These are phyloP conservation scores for Pyrus hybrid DNA, from an alignment of 331 rosid genomes.

Conservation along the genomic window DNA sequence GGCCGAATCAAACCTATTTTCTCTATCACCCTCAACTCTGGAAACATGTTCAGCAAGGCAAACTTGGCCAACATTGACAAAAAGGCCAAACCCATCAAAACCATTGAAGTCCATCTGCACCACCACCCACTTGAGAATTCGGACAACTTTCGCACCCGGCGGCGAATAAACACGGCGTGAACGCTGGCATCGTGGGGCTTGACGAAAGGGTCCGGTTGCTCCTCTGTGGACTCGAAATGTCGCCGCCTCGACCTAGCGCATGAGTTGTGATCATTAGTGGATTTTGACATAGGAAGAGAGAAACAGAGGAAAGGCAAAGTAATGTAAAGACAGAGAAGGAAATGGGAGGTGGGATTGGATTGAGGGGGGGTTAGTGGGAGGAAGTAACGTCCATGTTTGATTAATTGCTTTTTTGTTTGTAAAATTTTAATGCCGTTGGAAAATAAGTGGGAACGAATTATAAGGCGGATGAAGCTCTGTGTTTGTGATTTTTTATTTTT, in stretches of 20 bases:
- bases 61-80: conserved; percentile 24
- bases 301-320: not conserved
- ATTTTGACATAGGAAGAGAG: not conserved
- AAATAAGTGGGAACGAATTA: conserved; percentile 18
- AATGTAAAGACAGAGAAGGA: not conserved
- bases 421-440: conserved; percentile 9
- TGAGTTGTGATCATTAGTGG: not conserved
- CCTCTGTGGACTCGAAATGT: conserved; percentile 23
- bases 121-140: conserved; percentile 8
- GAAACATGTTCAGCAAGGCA: conserved; percentile 29
- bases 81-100: conserved; percentile 32
- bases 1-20: not conserved
- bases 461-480: conserved; percentile 31
- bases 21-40: conserved; percentile 4
- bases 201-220: conserved; percentile 3
- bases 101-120: conserved; percentile 14
- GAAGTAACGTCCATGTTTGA: not conserved
- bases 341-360: not conserved
- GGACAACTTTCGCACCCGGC: conserved; percentile 20
- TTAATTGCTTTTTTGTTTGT: conserved; percentile 12
- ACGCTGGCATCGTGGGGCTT: not conserved
- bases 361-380: not conserved
- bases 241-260: conserved; percentile 25
- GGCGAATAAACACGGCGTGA: conserved; percentile 8
- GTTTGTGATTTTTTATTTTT: not conserved